Base-by-base conservation (phyloP, 768 basidiomycete genomes). In the Clathrus columnatus region DNA sequence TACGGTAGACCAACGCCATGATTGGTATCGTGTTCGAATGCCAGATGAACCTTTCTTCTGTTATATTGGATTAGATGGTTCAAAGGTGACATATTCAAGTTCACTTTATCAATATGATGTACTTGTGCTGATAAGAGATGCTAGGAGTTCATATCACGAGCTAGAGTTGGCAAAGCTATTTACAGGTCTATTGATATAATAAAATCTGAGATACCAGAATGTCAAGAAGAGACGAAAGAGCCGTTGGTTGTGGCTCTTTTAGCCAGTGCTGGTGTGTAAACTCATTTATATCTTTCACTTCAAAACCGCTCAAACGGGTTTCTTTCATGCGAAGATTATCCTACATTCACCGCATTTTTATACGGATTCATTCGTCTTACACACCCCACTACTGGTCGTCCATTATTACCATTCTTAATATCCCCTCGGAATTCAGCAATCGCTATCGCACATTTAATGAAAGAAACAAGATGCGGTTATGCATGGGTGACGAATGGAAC, bases 301-400 rank as follows among this genome's bases (percentile, higher is more conserved):
- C 36, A n/a, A n/a, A 36, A 8, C 20, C 21, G 11, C 42, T 10
- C n/a, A 21, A 50, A n/a, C 43, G 17, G 21, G 4, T 41, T 14
- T 10, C n/a, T 26, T 47, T 26, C 11, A 7, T 20, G 36, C 23
- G 7, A 51, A 69, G 75, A 76, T 36, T 67, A 66, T 2, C 54
- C 60, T 23, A 50, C 61, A 1, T 61, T 53, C 24, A 48, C 55
- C 36, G 52, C 56, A n/a, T 42, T 61, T 29, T 24, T 59, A n/a
- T 21, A 11, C 20, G 36, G 27, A 10, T 7, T 3, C 20, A 17
- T n/a, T 23, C 23, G 24, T 20, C 41, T 27, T 48, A 21, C 17
- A 7, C 42, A 55, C 16, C 45, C 54, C 3, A 55, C 32, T 7
- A 20, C 32, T 2, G 54, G 46, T 8, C 45, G 54, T 0, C 46